Conservation (phyloP, 2,329 filamentous ascomycete species). For the Coleophoma crateriformis region DNA sequence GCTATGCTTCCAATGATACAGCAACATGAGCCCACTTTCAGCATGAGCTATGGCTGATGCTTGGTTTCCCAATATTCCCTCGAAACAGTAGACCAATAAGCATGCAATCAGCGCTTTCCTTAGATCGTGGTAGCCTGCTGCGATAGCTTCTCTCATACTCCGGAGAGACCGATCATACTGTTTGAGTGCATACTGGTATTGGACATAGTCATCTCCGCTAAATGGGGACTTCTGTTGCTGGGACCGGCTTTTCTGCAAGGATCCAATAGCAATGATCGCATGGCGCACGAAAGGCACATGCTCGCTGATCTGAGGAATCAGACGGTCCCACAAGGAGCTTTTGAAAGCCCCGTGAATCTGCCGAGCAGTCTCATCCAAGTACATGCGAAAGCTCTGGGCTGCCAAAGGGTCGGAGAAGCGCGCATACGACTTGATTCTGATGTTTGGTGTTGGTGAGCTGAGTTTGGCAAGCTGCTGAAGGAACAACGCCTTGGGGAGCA, state of each 20-base stretch:
- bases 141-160: slow-evolving; percentile 7
- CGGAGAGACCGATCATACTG: slow-evolving; percentile 11
- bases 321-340: not conserved
- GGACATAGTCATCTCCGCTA: not conserved
- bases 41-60: slow-evolving; percentile 7
- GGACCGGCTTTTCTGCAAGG: not conserved
- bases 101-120: slow-evolving; percentile 10
- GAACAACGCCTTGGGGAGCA: not conserved
- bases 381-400: not conserved
- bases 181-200: slow-evolving; percentile 7
- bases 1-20: slow-evolving; percentile 1
- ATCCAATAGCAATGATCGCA: not conserved
- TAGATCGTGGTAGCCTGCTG: slow-evolving; percentile 1
- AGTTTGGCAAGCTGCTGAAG: not conserved
- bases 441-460: not conserved
- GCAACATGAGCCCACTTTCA: slow-evolving; percentile 8
- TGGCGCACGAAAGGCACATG: not conserved
- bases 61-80: slow-evolving; percentile 9
- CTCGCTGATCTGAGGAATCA: not conserved
- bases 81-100: slow-evolving; percentile 12
- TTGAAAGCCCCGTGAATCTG: not conserved
- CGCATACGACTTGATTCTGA: not conserved
- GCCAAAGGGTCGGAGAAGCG: not conserved
- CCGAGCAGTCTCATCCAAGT: not conserved
- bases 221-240: not conserved